Evolutionary conservation across 768 basidiomycete genomes (phyloP), one percentile per base, ranked within the genome.

Genomic region (Cystobasidium ongulense): DNA sequence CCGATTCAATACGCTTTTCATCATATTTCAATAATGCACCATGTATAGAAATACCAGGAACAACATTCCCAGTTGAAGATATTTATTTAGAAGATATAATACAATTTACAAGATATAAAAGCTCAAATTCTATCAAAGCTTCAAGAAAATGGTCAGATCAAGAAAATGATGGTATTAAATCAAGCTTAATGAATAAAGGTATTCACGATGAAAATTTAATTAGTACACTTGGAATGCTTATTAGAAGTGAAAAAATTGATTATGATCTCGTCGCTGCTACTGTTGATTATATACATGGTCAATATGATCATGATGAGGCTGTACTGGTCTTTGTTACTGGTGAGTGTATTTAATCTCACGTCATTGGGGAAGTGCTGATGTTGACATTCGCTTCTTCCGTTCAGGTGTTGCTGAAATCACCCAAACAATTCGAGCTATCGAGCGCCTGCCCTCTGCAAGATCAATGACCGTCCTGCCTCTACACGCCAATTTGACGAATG

Each of bases 301-400:
- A 79, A 27, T 75, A 80, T 43, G 38, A 68, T 59, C 81, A 80
- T 1, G 76, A 80, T 10, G 89, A 87, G 1, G 92, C 88, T 4
- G 86, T 96, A 54, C 84, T 97, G 27, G 86, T 96, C 53, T 97
- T 97, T 81, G 83, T 93, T 68, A 87, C 91, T n/a, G 93, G 93
- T 80, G 89, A 92, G 0, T 89, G n/a, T n/a, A n/a, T n/a, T n/a
- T n/a, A 89, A 81, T 90, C 92, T 78, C 92, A 92, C 76, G n/a
- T 61, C 57, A 33, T 61, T 4, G 29, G 15, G 29, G 23, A 38
- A 2, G 23, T n/a, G 86, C 23, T 63, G 15, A 83, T 85, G 2
- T 81, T 92, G 52, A 83, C 82, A 18, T 43, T 76, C 79, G 17
- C 72, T 82, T 0, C 72, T 76, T 1, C 80, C 25, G 4, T 59